Conservation (phyloP, 371 early-diverging fungal genomes). For the Homolaphlyctis polyrhiza region DNA sequence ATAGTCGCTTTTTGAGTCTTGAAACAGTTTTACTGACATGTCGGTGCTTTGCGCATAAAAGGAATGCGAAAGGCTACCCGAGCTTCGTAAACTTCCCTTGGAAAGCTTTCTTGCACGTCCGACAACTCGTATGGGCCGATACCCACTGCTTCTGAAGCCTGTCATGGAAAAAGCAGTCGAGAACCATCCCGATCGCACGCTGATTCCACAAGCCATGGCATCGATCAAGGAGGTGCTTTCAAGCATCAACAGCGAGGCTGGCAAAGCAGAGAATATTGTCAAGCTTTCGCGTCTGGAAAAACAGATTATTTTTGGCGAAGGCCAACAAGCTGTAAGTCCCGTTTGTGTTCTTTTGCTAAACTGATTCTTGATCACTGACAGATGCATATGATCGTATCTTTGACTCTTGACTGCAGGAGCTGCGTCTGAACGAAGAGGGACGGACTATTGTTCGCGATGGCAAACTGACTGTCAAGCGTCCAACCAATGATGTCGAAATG, state of each 20-base stretch:
- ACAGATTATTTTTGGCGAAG: conserved; percentile 22
- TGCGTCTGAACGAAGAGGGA: conserved; percentile 63
- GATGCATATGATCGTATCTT: not conserved
- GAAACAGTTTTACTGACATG: not conserved
- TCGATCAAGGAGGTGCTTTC: conserved; percentile 63
- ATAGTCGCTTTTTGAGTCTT: not conserved
- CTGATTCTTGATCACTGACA: not conserved
- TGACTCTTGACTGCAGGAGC: conserved; percentile 43
- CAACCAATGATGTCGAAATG: conserved; percentile 57
- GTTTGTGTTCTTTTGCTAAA: not conserved
- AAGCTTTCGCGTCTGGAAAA: conserved; percentile 39
- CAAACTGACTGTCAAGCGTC: conserved; percentile 62
- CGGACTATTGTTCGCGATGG: conserved; percentile 77
- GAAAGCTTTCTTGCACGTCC: conserved; percentile 77
- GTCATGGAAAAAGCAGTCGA: conserved; percentile 80
- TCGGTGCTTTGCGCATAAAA: conserved; percentile 15
- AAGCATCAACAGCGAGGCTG: conserved; percentile 78
- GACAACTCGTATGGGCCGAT: conserved; percentile 83
- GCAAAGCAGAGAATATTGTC: conserved; percentile 70
- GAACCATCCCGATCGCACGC: conserved; percentile 70
- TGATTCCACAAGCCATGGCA: conserved; percentile 52
- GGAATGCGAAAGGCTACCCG: conserved; percentile 67
- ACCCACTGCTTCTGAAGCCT: conserved; percentile 77
- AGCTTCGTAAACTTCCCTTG: conserved; percentile 71
- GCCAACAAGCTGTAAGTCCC: conserved; percentile 10